phyloP scores from a whole-genome alignment of 495 filamentous ascomycete genomes.

The Neurospora sp. region DNA sequence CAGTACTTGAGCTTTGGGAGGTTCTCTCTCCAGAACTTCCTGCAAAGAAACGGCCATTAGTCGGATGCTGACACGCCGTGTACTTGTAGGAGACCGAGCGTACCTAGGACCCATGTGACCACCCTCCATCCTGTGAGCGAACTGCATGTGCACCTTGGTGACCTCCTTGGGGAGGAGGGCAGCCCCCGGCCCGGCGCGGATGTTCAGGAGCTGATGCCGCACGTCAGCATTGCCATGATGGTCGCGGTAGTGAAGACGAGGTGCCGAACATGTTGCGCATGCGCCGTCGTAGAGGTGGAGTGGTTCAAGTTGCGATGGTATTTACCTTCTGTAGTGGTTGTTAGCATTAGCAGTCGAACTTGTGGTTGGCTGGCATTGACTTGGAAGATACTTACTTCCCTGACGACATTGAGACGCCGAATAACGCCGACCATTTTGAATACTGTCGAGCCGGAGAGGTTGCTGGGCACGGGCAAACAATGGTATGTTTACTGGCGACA shows the following conservation, averaged over 20 bases:
- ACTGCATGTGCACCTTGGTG: constrained; percentile 73
- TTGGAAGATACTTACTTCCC: constrained; percentile 49
- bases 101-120: constrained; percentile 78
- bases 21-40: constrained; percentile 78
- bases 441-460: constrained; percentile 4
- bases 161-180: constrained; percentile 70
- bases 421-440: constrained; percentile 67
- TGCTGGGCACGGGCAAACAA: neutral
- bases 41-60: constrained; percentile 15
- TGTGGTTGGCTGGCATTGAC: neutral
- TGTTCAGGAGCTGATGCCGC: constrained; percentile 49
- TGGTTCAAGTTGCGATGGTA: neutral
- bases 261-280: neutral
- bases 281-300: constrained; percentile 3
- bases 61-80: neutral
- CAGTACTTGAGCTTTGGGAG: constrained; percentile 86
- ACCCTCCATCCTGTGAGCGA: constrained; percentile 51
- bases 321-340: constrained; percentile 27
- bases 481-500: neutral
- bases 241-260: neutral
- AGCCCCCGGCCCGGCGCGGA: constrained; percentile 72
- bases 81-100: constrained; percentile 4
- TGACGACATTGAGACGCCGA: constrained; percentile 69
- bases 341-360: constrained; percentile 3
- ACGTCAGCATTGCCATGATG: neutral